Evolutionary conservation across 345 rosid genomes (phyloP), one percentile per base, ranked within the genome.

Genomic region (Brassica rapa): DNA sequence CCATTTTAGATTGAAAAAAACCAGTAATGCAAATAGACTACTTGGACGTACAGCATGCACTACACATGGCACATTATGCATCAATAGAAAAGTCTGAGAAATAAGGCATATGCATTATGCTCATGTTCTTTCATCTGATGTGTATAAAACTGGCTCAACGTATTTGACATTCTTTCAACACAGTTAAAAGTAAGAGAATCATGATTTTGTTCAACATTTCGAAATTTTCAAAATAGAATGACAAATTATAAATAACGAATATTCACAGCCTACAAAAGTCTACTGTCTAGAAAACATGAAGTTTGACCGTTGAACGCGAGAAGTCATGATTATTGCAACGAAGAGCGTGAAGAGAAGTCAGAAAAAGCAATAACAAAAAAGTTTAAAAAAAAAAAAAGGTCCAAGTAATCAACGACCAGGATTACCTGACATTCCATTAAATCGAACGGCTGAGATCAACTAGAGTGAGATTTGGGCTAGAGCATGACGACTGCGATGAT

Each of bases 301-400:
- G 82, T 73, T 73, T 79, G 82, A 79, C 82, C 82, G 65, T 73
- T 73, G 78, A 79, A 73, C 74, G 73, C 23, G 37, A 68, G n/a
- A 61, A 62, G 60, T 73, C 21, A 73, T 79, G 66, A 79, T 79
- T 43, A 51, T 68, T 15, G 70, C 65, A 61, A 70, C 68, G 78
- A 61, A 61, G 78, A 68, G 82, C 82, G 82, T 79, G 82, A 73
- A 61, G 60, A 68, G 11, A 59, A 37, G 73, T 72, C 46, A 53
- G n/a, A 62, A 66, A 57, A 67, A 27, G 27, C 68, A 66, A 59
- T 1, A n/a, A 24, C 51, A 39, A 64, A 53, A 61, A 68, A 16
- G n/a, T n/a, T 3, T 1, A 0, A 35, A 35, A 51, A 46, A 11
- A 56, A 61, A 62, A 73, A 63, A 0, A 19, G 19, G 83, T 75